Conservation (phyloP, 1,139 yeast species). For the Protomyces lactucae-debilis region DNA sequence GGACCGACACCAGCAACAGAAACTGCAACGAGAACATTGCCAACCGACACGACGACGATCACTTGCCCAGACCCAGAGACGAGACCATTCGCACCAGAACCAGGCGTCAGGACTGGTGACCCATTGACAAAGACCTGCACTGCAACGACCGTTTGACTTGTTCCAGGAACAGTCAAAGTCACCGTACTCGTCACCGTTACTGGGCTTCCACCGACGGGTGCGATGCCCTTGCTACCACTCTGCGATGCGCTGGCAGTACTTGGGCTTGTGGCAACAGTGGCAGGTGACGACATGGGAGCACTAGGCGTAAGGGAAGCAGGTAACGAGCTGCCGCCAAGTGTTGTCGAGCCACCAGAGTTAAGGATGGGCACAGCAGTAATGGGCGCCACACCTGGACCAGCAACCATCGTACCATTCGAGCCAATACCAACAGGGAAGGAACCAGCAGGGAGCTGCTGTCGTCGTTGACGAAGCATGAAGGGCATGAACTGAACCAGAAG, state of each 20-base stretch:
- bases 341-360: no score
- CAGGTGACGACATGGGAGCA: no score
- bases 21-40: neutral
- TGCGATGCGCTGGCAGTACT: no score
- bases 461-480: neutral
- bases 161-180: neutral
- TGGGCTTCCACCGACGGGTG: no score
- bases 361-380: neutral
- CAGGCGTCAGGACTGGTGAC: neutral
- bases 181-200: neutral
- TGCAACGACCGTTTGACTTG: neutral
- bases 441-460: neutral
- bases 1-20: neutral
- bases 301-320: no score
- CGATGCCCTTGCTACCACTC: no score
- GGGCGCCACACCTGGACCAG: neutral
- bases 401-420: neutral
- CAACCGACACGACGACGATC: neutral
- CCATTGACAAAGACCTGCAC: neutral
- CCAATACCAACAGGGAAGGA: no score
- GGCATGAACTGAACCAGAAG: neutral
- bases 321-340: no score
- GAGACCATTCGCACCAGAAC: neutral
- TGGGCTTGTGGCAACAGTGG: no score
- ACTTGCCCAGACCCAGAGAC: neutral